Base-by-base conservation (phyloP, 2,329 filamentous ascomycete genomes). In the Pezicula rhizophila region DNA sequence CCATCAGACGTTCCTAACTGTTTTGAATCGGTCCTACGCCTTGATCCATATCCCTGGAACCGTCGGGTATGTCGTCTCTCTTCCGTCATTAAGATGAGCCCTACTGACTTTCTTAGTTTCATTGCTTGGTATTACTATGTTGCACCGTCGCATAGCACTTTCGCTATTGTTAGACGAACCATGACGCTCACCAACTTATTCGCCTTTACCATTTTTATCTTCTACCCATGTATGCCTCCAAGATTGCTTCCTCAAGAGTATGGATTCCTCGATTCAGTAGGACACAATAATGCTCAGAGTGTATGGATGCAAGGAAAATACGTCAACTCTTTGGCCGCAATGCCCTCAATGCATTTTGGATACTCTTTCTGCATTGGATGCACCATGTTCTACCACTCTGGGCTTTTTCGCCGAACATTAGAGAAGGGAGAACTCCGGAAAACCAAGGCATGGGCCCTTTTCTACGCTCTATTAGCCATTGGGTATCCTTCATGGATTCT, bases 51-150 rank as follows among this genome's bases (percentile, higher is more conserved):
- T 82, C 47, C 78, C 78, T 2, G 78, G 77, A 15, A 80, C 77
- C 39, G 77, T 81, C 49, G 75, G 75, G 76, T 79, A 66, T 56
- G 68, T 56, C 39, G 8, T 35, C 14, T 14, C 18, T 14, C 23
- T 25, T 41, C 1, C 14, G n/a, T 20, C 5, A 20, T 4, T 15
- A 17, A 42, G 11, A 26, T 42, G 14, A 34, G 17, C n/a, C 40
- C 33, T 50, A 46, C 60, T 58, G 34, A 58, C 48, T 20, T 14
- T 39, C 26, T 34, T 42, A 80, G 78, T 48, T 83, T 82, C 62
- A 77, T 83, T 46, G 79, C 75, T 39, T 84, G 77, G 74, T 83
- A 80, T 64, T 84, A 82, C 64, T 78, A 78, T 60, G 72, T 75
- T 38, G 78, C 79, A 3, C 74, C 75, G 4, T 73, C 68, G 1